Base-by-base conservation (phyloP, 2,329 filamentous ascomycete species). In the Pestalotiopsis fici region DNA sequence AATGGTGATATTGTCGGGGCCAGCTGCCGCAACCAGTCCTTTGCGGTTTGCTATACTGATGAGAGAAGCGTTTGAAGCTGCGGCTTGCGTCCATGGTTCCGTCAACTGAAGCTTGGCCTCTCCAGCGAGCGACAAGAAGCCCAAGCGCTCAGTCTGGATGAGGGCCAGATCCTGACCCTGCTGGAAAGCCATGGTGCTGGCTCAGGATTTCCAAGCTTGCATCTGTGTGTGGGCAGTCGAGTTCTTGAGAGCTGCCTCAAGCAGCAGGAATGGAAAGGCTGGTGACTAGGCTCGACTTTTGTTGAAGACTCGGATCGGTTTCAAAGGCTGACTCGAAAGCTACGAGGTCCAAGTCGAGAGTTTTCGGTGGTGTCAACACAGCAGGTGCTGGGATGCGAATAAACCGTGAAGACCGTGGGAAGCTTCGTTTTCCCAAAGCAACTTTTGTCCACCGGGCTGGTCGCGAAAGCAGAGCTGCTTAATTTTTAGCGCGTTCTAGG, bases 91-190 rank as follows among this genome's bases (percentile, higher is more conserved):
- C 95, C 95, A 98, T 77, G 91, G 85, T 23, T 90, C 86, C 18
- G 94, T 93, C 55, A 98, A 83, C 77, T 91, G 92, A 72, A 98
- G 81, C 80, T 95, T 97, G 68, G 91, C 88, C 74, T 97, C 93
- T 74, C 93, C 91, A 66, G 91, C 89, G 57, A 97, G 82, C 64
- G 92, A 88, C 71, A 92, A 87, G 80, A 99, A 98, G 4, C 93
- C 94, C 61, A 99, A 83, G 72, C 87, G 87, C 93, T 97, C 93
- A 71, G 94, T 95, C 78, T 91, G 88, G 72, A 97, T 92, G 71
- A 94, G 90, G 72, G 90, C 85, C 65, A 97, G 85, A 75, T 94
- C 90, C 62, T 88, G 85, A 55, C 92, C 93, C 76, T 86, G 83
- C 64, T 80, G 78, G 65, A 73, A 66, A 50, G 67, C 68, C 13